Evolutionary conservation across 192 early-diverging fungal species (phyloP).

Genomic region (Geosiphon pyriformis): DNA sequence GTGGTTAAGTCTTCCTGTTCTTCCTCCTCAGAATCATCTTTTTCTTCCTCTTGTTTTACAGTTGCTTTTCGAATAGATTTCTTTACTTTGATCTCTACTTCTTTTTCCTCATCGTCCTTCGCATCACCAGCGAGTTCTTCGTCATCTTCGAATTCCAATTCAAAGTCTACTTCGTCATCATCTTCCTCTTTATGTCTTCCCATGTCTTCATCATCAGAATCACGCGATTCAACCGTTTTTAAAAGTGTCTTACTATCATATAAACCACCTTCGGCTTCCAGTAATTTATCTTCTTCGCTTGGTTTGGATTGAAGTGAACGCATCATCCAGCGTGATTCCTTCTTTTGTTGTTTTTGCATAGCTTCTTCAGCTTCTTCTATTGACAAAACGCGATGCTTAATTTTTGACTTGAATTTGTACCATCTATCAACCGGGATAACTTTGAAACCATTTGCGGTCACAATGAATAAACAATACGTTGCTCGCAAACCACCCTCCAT

Average conservation of each 20-base stretch:
- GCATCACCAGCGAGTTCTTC: conserved; percentile 63
- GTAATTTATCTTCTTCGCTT: conserved; percentile 20
- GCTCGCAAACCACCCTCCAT: conserved; percentile 69
- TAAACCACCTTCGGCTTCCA: conserved; percentile 7
- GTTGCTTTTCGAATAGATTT: conserved; percentile 40
- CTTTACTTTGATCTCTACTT: conserved; percentile 24
- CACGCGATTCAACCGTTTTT: background rate
- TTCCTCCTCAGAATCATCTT: conserved; percentile 41
- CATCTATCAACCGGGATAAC: conserved; percentile 69
- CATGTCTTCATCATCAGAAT: conserved; percentile 34
- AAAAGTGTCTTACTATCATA: conserved; percentile 4
- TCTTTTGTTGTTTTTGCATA: conserved; percentile 36
- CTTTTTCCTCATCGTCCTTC: conserved; percentile 38
- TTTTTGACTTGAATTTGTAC: conserved; percentile 71
- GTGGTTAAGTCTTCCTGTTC: conserved; percentile 33
- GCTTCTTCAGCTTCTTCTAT: conserved; percentile 74
- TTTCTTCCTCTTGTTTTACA: conserved; percentile 33
- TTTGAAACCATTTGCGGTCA: conserved; percentile 69
- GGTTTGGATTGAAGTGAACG: conserved; percentile 36
- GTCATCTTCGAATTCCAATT: conserved; percentile 77
- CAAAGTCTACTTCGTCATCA: conserved; percentile 63
- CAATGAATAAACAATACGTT: conserved; percentile 67
- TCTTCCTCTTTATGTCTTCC: conserved; percentile 41
- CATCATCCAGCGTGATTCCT: conserved; percentile 43
- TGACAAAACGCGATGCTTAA: conserved; percentile 57